Percentiles rank a stretch among this genome's conserved stretches.
Evolutionary conservation across 352 stramenopile species (phyloP).

Genomic region (Phytophthora boehmeriae): DNA sequence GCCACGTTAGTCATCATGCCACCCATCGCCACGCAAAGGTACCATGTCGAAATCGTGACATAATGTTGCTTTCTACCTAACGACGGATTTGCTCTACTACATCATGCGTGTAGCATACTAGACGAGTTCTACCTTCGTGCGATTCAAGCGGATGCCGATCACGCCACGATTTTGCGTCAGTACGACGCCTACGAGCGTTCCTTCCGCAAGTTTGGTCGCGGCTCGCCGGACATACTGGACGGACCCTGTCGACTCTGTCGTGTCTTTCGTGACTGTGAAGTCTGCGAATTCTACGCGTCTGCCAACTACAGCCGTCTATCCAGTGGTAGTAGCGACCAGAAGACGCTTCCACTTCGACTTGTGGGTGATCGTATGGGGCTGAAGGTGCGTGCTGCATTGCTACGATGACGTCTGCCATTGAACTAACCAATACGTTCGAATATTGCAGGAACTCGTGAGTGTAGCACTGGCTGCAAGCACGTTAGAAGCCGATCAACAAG

Average conservation of each 20-base stretch:
- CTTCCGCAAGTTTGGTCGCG: conserved; percentile 79
- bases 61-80: background rate
- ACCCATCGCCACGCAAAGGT: conserved; percentile 67
- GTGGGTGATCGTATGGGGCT: conserved; percentile 65
- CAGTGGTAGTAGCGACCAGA: conserved; percentile 28
- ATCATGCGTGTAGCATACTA: conserved; percentile 35
- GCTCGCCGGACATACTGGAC: conserved; percentile 27
- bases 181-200: conserved; percentile 86
- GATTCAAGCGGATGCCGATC: conserved; percentile 90
- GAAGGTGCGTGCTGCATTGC: conserved; percentile 25
- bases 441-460: conserved; percentile 51
- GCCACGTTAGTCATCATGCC: conserved; percentile 89
- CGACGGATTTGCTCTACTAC: background rate
- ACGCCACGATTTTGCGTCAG: conserved; percentile 90
- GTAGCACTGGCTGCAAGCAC: conserved; percentile 51
- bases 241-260: conserved; percentile 81
- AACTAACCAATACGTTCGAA: conserved; percentile 2
- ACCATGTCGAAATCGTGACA: conserved; percentile 9
- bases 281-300: conserved; percentile 81
- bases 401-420: background rate
- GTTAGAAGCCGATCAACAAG: conserved; percentile 49
- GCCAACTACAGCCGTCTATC: conserved; percentile 36
- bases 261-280: conserved; percentile 83
- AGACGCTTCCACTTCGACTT: conserved; percentile 26
- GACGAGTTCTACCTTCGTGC: conserved; percentile 90